phyloP scores from a whole-genome alignment of 306 rosid genomes.

The Castanea mollissima region DNA sequence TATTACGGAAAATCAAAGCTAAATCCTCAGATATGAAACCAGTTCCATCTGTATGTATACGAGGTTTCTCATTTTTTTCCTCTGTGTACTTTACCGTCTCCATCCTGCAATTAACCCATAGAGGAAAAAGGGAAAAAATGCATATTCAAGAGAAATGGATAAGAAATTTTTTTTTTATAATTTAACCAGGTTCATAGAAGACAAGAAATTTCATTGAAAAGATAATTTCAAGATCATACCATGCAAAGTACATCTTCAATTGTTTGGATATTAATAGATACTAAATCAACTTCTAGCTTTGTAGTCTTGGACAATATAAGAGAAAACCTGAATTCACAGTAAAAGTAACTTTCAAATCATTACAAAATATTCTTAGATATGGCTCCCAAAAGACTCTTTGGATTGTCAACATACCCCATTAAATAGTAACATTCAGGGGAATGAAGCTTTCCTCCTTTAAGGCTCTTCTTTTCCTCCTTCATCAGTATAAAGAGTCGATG shows the following conservation, averaged over 20 bases:
- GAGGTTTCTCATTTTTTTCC: too few relatives aligned
- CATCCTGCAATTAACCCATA: too few relatives aligned
- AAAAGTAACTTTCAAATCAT: conserved; percentile 19
- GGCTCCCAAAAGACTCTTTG: not conserved
- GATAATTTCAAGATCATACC: conserved; percentile 34
- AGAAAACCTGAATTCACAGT: conserved; percentile 54
- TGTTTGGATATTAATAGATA: conserved; percentile 38
- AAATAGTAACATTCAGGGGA: conserved; percentile 54
- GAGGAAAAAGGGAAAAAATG: too few relatives aligned
- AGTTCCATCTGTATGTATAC: too few relatives aligned
- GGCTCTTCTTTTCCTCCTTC: conserved; percentile 42
- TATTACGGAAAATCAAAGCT: too few relatives aligned
- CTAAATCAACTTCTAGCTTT: conserved; percentile 44
- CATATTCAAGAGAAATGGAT: too few relatives aligned
- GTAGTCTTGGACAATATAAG: conserved; percentile 74
- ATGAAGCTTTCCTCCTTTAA: conserved; percentile 46
- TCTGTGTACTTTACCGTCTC: too few relatives aligned
- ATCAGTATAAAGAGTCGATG: conserved; percentile 34
- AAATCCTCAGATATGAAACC: too few relatives aligned
- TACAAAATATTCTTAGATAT: not conserved
- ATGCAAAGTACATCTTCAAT: conserved; percentile 48
- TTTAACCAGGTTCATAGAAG: not conserved
- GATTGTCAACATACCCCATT: conserved; percentile 61
- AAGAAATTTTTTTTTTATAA: not conserved
- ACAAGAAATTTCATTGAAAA: not conserved